These are phyloP conservation scores for Orbilia quercus DNA, from an alignment of 2,329 filamentous ascomycete species.

Conservation along the genomic window DNA sequence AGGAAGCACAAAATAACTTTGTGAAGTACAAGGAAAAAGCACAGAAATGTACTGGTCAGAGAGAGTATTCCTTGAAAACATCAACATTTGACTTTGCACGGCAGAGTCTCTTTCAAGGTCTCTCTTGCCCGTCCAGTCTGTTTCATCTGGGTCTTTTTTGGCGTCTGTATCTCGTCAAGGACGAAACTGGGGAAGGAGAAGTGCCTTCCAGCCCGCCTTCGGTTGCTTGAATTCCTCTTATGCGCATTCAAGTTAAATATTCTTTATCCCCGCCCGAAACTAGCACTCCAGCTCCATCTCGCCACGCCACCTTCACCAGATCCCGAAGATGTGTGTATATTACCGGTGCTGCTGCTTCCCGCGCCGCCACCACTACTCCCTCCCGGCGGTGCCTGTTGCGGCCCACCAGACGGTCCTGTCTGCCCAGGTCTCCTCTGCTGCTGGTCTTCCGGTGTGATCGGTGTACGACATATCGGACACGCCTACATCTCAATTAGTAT, in stretches of 20 bases:
- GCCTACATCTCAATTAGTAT: conserved; percentile 51
- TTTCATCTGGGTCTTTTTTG: conserved; percentile 7
- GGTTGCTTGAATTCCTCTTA: neutral
- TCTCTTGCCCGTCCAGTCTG: conserved; percentile 3
- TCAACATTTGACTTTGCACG: conserved; percentile 24
- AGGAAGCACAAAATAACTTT: neutral
- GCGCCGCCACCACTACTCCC: conserved; percentile 4
- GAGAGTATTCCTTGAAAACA: neutral
- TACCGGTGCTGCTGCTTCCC: conserved; percentile 5
- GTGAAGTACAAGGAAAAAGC: conserved; percentile 12
- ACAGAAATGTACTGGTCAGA: conserved; percentile 4
- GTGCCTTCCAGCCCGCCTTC: neutral
- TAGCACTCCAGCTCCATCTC: conserved; percentile 47
- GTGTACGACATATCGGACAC: conserved; percentile 59
- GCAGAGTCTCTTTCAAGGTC: conserved; percentile 12
- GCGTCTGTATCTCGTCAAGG: neutral
- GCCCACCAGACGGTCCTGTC: conserved; percentile 22
- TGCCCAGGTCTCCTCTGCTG: conserved; percentile 52
- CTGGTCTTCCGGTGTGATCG: conserved; percentile 58
- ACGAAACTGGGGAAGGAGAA: conserved; percentile 1
- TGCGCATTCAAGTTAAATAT: neutral
- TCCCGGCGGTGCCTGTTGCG: conserved; percentile 18
- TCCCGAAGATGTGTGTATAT: conserved; percentile 44
- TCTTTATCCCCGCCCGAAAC: conserved; percentile 30
- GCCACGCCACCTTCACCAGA: conserved; percentile 38